Conservation (phyloP, 257 asterid genomes). For the Fraxinus anomala region DNA sequence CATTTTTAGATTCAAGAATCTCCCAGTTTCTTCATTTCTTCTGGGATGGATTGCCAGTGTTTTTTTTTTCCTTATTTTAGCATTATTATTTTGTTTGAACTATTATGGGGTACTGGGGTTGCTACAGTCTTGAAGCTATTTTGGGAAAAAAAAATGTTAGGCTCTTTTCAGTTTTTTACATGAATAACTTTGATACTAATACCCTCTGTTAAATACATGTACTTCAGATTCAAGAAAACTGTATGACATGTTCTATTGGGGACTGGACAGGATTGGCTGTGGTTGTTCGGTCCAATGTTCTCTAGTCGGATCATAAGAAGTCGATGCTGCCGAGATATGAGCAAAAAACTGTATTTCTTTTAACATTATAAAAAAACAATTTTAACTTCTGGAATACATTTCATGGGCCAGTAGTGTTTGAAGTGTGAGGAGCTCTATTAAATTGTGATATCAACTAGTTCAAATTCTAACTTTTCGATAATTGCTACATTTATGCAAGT, state of each 20-base stretch:
- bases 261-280: no score
- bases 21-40: background rate
- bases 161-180: background rate
- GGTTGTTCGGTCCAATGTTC: background rate
- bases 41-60: background rate
- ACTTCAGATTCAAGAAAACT: background rate
- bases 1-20: background rate
- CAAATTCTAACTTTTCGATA: background rate
- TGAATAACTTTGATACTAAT: no score
- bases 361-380: no score
- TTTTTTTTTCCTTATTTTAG: background rate
- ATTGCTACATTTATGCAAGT: background rate
- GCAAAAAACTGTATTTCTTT: no score
- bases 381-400: background rate
- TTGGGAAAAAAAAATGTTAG: no score
- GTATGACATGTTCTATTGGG: background rate
- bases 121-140: background rate
- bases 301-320: background rate
- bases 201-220: no score
- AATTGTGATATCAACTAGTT: background rate
- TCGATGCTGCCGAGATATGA: background rate
- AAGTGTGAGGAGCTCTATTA: background rate
- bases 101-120: background rate
- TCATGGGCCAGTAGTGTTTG: background rate
- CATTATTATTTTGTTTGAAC: background rate